Percentiles rank a stretch among this genome's conserved stretches.
phyloP scores from a whole-genome alignment of 2,329 filamentous ascomycete species.

The Chaetomium olivaceum region DNA sequence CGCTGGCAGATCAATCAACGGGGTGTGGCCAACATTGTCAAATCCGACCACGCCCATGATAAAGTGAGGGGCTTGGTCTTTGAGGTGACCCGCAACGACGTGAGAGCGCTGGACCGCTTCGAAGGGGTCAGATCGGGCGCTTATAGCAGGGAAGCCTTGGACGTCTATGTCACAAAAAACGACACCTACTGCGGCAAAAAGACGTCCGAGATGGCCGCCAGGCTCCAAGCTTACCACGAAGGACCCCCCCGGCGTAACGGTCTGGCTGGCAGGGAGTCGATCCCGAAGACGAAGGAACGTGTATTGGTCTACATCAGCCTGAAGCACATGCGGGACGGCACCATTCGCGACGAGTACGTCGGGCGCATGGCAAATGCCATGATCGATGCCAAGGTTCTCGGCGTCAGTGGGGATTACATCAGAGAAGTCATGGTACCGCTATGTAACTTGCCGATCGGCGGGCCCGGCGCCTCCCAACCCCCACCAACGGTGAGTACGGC shows the following conservation, averaged over 20 bases:
- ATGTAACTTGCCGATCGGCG: background rate
- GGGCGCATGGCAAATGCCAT: background rate
- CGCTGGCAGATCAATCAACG: conserved; percentile 8
- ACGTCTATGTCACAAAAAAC: background rate
- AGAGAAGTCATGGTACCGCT: background rate
- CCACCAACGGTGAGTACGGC: background rate
- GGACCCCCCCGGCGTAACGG: too few relatives aligned
- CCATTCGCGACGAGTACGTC: background rate
- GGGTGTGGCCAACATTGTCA: background rate
- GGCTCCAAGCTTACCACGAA: background rate
- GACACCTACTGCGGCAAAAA: background rate
- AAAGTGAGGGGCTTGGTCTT: background rate
- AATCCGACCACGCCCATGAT: background rate
- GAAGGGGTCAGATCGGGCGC: background rate
- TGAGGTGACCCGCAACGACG: background rate
- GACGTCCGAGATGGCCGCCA: background rate
- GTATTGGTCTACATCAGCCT: background rate
- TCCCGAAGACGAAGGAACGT: background rate
- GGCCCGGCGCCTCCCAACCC: background rate
- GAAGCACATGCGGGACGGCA: background rate
- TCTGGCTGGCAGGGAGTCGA: background rate
- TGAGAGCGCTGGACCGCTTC: background rate
- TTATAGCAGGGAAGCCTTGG: background rate
- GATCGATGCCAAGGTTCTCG: background rate
- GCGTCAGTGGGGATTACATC: background rate